Evolutionary conservation across 768 basidiomycete species (phyloP).

Genomic region (Termitomyces eurrhizus): DNA sequence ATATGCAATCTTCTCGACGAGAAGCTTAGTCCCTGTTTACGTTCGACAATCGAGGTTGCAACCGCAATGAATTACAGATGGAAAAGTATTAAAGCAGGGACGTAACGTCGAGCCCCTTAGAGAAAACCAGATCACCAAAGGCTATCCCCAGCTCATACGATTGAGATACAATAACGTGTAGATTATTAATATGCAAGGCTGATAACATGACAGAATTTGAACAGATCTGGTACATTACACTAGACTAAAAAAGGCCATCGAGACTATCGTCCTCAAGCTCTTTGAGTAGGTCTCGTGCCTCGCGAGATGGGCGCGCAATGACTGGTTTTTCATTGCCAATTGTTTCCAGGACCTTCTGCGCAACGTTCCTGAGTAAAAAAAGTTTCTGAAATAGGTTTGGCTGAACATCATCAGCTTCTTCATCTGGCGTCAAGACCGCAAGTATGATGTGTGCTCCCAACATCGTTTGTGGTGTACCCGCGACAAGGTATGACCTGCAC

Average conservation of each 20-base stretch:
- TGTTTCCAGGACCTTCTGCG: slow-evolving; percentile 71
- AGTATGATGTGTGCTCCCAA: slow-evolving; percentile 59
- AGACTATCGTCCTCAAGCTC: slow-evolving; percentile 39
- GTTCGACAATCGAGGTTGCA: too few relatives aligned
- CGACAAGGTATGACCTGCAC: slow-evolving; percentile 55
- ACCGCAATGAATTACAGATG: too few relatives aligned
- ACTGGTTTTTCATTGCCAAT: slow-evolving; percentile 64
- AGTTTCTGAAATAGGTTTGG: slow-evolving; percentile 63
- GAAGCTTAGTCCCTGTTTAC: too few relatives aligned
- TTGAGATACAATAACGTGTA: not conserved
- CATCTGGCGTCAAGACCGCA: slow-evolving; percentile 47
- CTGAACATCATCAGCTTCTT: slow-evolving; percentile 34
- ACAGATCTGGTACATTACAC: not conserved
- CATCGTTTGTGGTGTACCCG: slow-evolving; percentile 64
- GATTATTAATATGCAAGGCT: not conserved
- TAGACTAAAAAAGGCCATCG: slow-evolving; percentile 42
- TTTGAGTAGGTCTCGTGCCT: slow-evolving; percentile 71
- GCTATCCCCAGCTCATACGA: not conserved
- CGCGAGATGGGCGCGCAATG: slow-evolving; percentile 76
- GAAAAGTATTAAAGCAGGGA: too few relatives aligned
- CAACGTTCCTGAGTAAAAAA: slow-evolving; percentile 54
- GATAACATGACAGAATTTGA: not conserved
- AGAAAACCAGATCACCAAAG: too few relatives aligned
- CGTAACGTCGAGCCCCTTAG: too few relatives aligned
- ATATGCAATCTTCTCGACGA: too few relatives aligned